Evolutionary conservation across 2,329 filamentous ascomycete genomes (phyloP), one percentile per base, ranked within the genome.

Genomic region (Aspergillus sp.): DNA sequence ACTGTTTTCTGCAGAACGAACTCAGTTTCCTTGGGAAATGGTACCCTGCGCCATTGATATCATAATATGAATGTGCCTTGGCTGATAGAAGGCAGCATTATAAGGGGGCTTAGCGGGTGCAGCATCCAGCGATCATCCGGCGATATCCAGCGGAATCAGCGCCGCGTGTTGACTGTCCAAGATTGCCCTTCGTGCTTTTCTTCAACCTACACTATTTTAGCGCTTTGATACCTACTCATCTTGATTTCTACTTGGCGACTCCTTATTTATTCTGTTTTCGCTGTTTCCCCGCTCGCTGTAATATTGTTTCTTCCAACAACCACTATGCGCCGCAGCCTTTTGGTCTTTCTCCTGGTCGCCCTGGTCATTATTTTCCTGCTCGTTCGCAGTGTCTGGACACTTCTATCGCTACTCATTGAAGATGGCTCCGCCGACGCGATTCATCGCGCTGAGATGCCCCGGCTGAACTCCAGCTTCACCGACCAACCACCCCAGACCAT

Each of bases 391-490:
- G 87, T 90, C 67, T 90, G 85, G 76, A 90, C 87, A 6, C 81
- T 92, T 31, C 82, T 92, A 58, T 84, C 85, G 6, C 81, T 92
- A 8, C 80, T 93, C 43, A 79, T 89, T 64, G 84, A 88, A 74
- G 84, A 88, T 76, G 87, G 86, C 61, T 79, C 83, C 19, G 80
- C 81, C 61, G 87, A 90, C 75, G 85, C 85, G 54, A 90, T 91
- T 57, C 82, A 82, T 61, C 81, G 81, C 62, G 81, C 84, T 50
- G 88, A 90, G 65, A 80, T 90, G 43, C 87, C 87, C n/a, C 82
- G 84, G 8, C 84, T 85, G 12, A 86, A 87, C 67, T 85, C 85
- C 4, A 83, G 81, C 60, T 67, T 84, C 61, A 82, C 84, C 63
- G 82, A 82, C 59, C 78, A 80, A 48, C 77, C 78, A 46, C 81